These are phyloP conservation scores for Gymnopilus dilepis DNA, from an alignment of 768 basidiomycete genomes.

Conservation along the genomic window DNA sequence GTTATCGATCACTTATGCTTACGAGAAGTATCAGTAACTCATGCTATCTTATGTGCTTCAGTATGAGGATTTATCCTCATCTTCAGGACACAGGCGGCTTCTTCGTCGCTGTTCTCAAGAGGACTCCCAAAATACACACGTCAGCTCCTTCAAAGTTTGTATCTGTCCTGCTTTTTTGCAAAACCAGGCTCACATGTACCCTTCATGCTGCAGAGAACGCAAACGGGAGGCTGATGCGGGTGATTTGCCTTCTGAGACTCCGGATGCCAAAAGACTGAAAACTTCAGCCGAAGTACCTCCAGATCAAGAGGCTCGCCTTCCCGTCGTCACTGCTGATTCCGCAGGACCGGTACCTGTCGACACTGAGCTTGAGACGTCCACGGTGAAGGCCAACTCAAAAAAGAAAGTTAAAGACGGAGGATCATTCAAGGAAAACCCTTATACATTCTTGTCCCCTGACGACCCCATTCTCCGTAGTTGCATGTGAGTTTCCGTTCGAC, in stretches of 20 bases:
- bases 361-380: not conserved
- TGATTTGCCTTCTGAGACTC: constrained; percentile 8
- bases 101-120: constrained; percentile 90
- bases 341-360: not conserved
- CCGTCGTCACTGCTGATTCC: not conserved
- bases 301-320: not conserved
- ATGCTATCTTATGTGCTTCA: constrained; percentile 33
- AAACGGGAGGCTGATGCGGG: constrained; percentile 56
- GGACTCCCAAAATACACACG: constrained; percentile 29
- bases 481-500: constrained; percentile 56
- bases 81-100: constrained; percentile 97
- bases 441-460: constrained; percentile 74
- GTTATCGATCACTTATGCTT: not conserved
- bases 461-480: constrained; percentile 75
- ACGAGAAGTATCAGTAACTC: not conserved
- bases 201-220: constrained; percentile 36
- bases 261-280: constrained; percentile 57
- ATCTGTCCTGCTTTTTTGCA: not conserved
- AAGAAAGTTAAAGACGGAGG: constrained; percentile 33
- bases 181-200: not conserved
- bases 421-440: constrained; percentile 89
- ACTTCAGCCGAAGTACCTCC: not conserved
- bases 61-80: constrained; percentile 92
- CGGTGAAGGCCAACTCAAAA: not conserved
- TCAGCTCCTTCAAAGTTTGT: constrained; percentile 4